These are phyloP conservation scores for Dothidotthia symphoricarpi DNA, from an alignment of 2,329 filamentous ascomycete genomes.

Conservation along the genomic window DNA sequence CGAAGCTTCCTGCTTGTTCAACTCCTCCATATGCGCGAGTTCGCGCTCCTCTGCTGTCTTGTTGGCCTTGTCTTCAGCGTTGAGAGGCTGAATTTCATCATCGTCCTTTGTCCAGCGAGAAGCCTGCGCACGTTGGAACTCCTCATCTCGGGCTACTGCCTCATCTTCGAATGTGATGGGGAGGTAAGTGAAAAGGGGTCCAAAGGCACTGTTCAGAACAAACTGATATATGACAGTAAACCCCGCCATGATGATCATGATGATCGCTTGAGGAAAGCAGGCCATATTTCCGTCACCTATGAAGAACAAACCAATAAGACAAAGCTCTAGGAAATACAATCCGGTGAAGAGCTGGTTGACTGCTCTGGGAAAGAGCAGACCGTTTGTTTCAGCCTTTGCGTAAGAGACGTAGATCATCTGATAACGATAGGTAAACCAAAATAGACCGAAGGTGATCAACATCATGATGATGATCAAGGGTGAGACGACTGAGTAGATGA, in stretches of 20 bases:
- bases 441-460: slow-evolving; percentile 82
- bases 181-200: slow-evolving; percentile 80
- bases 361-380: slow-evolving; percentile 84
- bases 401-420: slow-evolving; percentile 93
- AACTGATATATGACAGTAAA: slow-evolving; percentile 77
- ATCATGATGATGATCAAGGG: slow-evolving; percentile 92
- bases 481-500: slow-evolving; percentile 85
- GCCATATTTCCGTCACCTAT: slow-evolving; percentile 60
- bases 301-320: slow-evolving; percentile 86
- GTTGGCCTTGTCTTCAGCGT: slow-evolving; percentile 31
- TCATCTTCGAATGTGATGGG: slow-evolving; percentile 96
- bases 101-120: slow-evolving; percentile 62
- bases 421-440: slow-evolving; percentile 96
- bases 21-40: slow-evolving; percentile 34
- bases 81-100: slow-evolving; percentile 48
- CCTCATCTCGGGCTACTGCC: slow-evolving; percentile 84
- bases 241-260: slow-evolving; percentile 74
- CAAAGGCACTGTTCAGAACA: slow-evolving; percentile 78
- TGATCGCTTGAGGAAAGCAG: slow-evolving; percentile 74
- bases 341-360: slow-evolving; percentile 96
- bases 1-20: slow-evolving; percentile 11
- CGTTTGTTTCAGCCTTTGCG: slow-evolving; percentile 86
- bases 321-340: slow-evolving; percentile 91
- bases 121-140: slow-evolving; percentile 77
- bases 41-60: slow-evolving; percentile 33